Evolutionary conservation across 208 protist species (phyloP).

Genomic region (Angomonas deanei): DNA sequence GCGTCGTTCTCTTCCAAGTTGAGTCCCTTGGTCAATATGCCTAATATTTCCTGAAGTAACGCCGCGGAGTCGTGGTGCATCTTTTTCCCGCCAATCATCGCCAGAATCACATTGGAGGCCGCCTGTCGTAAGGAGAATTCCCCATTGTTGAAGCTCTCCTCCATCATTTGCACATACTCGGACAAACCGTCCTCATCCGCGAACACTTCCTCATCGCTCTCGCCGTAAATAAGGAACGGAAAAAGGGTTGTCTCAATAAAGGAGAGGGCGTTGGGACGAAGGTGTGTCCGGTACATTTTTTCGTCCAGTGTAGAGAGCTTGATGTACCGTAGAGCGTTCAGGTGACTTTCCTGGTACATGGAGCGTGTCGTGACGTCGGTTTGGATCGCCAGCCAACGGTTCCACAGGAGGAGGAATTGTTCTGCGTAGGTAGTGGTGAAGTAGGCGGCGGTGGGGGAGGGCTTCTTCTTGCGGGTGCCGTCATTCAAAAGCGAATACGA

Average conservation of each 20-base stretch:
- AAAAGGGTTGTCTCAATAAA: slow-evolving; percentile 77
- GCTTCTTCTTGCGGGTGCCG: slow-evolving; percentile 64
- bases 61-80: slow-evolving; percentile 51
- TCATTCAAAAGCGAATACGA: slow-evolving; percentile 69
- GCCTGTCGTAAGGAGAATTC: slow-evolving; percentile 67
- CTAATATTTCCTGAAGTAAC: slow-evolving; percentile 64
- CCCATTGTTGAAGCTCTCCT: slow-evolving; percentile 61
- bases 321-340: slow-evolving; percentile 77
- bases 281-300: slow-evolving; percentile 46
- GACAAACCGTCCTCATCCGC: slow-evolving; percentile 59
- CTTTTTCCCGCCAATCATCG: slow-evolving; percentile 71
- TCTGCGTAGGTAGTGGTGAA: slow-evolving; percentile 40
- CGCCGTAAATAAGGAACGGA: slow-evolving; percentile 71
- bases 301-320: slow-evolving; percentile 71
- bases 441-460: slow-evolving; percentile 56
- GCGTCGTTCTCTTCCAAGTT: slow-evolving; percentile 34
- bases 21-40: slow-evolving; percentile 51
- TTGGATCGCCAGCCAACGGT: slow-evolving; percentile 64
- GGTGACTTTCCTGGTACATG: slow-evolving; percentile 62
- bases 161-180: slow-evolving; percentile 80
- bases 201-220: slow-evolving; percentile 78
- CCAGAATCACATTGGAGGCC: slow-evolving; percentile 74
- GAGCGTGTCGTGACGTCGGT: slow-evolving; percentile 23
- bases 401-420: slow-evolving; percentile 58
- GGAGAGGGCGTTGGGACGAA: slow-evolving; percentile 56